Conservation (phyloP, 805 yeast species). For the Nakazawaea siamensis region DNA sequence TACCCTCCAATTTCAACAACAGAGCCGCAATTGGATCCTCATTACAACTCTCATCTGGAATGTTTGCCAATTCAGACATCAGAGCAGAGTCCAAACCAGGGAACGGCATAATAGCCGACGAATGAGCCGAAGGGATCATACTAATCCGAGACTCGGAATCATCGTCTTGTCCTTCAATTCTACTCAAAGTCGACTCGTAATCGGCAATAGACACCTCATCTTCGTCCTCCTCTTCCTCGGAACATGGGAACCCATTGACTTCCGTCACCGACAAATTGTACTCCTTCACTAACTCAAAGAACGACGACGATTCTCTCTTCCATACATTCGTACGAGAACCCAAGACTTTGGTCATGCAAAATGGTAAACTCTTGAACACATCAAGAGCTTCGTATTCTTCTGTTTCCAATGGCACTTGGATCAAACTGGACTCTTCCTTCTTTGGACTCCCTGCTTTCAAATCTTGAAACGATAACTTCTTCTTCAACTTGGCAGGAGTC, state of each 20-base stretch:
- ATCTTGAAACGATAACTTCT: conserved; percentile 42
- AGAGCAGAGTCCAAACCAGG: conserved; percentile 47
- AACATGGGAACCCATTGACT: not conserved
- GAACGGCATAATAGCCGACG: conserved; percentile 28
- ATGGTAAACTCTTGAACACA: conserved; percentile 22
- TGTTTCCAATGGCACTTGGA: conserved; percentile 2
- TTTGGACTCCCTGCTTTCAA: conserved; percentile 25
- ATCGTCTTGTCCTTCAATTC: conserved; percentile 5
- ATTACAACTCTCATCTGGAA: conserved; percentile 69
- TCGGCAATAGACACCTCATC: conserved; percentile 13
- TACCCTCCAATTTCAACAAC: conserved; percentile 72
- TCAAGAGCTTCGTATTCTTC: conserved; percentile 4
- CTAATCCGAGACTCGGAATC: conserved; percentile 11
- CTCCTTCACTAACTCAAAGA: conserved; percentile 6
- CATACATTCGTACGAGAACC: conserved; percentile 2
- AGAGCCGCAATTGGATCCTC: conserved; percentile 73
- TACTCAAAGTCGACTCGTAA: conserved; percentile 12
- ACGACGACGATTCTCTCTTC: conserved; percentile 8
- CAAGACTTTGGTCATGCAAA: conserved; percentile 8
- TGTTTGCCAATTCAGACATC: conserved; percentile 70
- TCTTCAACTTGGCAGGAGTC: conserved; percentile 22
- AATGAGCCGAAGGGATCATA: conserved; percentile 22
- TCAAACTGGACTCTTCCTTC: not conserved
- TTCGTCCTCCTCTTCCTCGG: not conserved
- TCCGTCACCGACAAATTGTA: conserved; percentile 2